Evolutionary conservation across 306 rosid species (phyloP), one percentile per base, ranked within the genome.

Genomic region (Nissolia schottii): DNA sequence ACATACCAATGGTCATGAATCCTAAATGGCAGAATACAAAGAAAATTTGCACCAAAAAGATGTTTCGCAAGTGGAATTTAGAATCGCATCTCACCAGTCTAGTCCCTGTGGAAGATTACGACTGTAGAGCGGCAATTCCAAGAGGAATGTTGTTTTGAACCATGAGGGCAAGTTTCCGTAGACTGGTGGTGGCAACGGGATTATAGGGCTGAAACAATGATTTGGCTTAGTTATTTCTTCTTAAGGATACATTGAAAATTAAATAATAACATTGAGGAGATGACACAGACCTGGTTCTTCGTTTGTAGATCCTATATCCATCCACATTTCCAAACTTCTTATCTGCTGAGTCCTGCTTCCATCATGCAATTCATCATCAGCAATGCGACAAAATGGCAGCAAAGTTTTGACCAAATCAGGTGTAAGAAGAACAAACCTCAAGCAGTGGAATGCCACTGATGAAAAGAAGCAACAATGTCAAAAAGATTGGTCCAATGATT

Each of bases 361-460:
- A 80, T 56, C n/a, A 81, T 41, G 29, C 51, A 78, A 51, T 24
- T 60, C 18, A 55, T 67, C 50, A 79, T 57, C 38, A 75, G 69
- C 27, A 70, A 14, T 78, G 68, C 16, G 25, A 45, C n/a, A 41
- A 31, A 57, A 66, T 48, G 29, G 28, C 37, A 66, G 19, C 54
- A 62, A 12, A 63, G 48, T 46, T 16, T 53, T 37, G 35, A 63
- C 12, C 29, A 82, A 40, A 60, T 38, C 57, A 70, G 68, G 59
- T 77, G 77, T 73, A 57, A 67, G 74, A 79, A 73, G 73, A 45
- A 45, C 88, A 85, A 67, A 95, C 99, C 99, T 95, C 99, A 9
- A 95, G 97, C 64, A 91, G 14, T 0, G 97, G 99, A 50, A 95
- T 74, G 77, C 99, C 99, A 78, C 99, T 95, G 86, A 95, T 7